Evolutionary conservation across 768 basidiomycete species (phyloP).

Genomic region (Butyriboletus loyo): DNA sequence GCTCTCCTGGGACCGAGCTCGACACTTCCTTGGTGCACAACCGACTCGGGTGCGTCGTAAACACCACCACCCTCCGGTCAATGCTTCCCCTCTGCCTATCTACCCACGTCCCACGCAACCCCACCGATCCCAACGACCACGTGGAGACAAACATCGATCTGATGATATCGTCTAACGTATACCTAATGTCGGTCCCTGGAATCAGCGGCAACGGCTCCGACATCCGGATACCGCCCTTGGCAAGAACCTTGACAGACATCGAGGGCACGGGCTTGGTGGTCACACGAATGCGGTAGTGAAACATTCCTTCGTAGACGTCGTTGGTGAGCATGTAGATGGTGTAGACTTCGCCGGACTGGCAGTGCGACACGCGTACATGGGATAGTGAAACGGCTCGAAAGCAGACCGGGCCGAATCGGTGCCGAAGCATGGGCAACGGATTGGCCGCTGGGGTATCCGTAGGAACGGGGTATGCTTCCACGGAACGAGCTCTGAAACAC

Average conservation of each 20-base stretch:
- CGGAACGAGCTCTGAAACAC: conserved; percentile 47
- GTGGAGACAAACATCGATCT: conserved; percentile 11
- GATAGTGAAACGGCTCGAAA: conserved; percentile 41
- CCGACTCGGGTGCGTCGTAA: conserved; percentile 14
- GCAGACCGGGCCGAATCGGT: conserved; percentile 29
- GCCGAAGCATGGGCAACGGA: conserved; percentile 17
- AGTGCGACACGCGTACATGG: conserved; percentile 33
- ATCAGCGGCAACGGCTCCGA: background rate
- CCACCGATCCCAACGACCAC: conserved; percentile 18
- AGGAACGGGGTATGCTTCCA: conserved; percentile 40
- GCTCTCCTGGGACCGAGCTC: background rate
- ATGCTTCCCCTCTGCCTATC: conserved; percentile 15
- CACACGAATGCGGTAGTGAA: conserved; percentile 43
- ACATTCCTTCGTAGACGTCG: conserved; percentile 46
- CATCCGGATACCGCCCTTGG: background rate
- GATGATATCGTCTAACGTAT: background rate
- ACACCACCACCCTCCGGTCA: conserved; percentile 18
- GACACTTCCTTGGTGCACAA: background rate
- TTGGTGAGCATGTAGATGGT: conserved; percentile 42
- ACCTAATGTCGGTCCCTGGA: background rate
- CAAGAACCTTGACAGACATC: conserved; percentile 42
- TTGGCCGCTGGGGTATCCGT: conserved; percentile 6
- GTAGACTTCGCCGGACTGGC: conserved; percentile 36
- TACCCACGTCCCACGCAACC: conserved; percentile 26
- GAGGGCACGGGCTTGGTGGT: conserved; percentile 24